phyloP scores from a whole-genome alignment of 192 early-diverging fungal genomes.

The Borealophlyctis nickersoniae region DNA sequence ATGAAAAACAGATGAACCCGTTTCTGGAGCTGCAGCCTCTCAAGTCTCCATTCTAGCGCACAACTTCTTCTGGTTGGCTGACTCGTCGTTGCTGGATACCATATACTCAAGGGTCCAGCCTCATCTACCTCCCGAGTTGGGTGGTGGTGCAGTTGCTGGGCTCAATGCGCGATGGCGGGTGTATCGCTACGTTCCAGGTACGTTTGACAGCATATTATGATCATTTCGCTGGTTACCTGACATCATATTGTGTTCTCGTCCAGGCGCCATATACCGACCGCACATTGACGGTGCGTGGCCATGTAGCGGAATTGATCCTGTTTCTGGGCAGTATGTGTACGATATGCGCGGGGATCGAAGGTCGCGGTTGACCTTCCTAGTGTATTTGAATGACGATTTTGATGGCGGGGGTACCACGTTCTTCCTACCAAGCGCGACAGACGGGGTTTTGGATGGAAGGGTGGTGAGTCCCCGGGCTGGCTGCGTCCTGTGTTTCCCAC shows the following conservation, averaged over 20 bases:
- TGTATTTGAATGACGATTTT: conserved; percentile 51
- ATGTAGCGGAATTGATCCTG: conserved; percentile 47
- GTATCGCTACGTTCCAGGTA: conserved; percentile 62
- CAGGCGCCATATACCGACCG: conserved; percentile 62
- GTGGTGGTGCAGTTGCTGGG: conserved; percentile 41
- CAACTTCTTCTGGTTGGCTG: conserved; percentile 69
- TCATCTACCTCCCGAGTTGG: conserved; percentile 50
- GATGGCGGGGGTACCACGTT: conserved; percentile 47
- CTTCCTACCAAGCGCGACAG: conserved; percentile 34
- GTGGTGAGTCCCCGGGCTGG: conserved; percentile 40
- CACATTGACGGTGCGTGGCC: conserved; percentile 74
- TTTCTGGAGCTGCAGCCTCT: conserved; percentile 49
- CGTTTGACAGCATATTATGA: too few species aligned
- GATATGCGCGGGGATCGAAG: conserved; percentile 45
- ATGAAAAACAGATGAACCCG: conserved; percentile 65
- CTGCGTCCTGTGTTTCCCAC: conserved; percentile 47
- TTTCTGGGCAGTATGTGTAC: conserved; percentile 56
- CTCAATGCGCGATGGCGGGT: conserved; percentile 63
- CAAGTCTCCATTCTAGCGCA: conserved; percentile 55
- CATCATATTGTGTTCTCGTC: too few species aligned
- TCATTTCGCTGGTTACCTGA: too few species aligned
- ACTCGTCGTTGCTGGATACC: conserved; percentile 45
- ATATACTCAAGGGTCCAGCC: conserved; percentile 48
- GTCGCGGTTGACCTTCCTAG: conserved; percentile 43
- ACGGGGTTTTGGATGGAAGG: conserved; percentile 41